Base-by-base conservation (phyloP, 805 yeast genomes). In the Pichia deserticola region DNA sequence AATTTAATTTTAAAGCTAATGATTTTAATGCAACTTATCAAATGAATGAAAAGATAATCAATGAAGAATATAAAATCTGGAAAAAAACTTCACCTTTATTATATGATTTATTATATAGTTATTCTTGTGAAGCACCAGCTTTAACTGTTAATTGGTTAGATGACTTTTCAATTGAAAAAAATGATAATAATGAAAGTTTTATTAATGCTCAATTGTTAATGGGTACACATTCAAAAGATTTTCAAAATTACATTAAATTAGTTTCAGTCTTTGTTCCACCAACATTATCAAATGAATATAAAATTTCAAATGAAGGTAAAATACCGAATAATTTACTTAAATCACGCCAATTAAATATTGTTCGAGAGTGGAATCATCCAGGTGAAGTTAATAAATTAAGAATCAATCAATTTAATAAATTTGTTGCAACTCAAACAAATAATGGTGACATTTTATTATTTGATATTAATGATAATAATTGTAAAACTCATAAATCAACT, bases 31-130 rank as follows among this genome's bases (percentile, higher is more conserved):
- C 61, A 39, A 58, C 74, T 51, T 79, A 77, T 58, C 82, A 79
- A 57, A 68, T 73, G 45, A 71, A 73, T 44, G 86, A 82, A 58
- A 85, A 84, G 60, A 65, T 83, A 9, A 72, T 75, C 53, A 86
- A 86, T 58, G 95, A 86, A 65, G 93, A 86, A 67, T 85, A 76
- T 71, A 79, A 79, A 57, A 77, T 82, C 51, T 88, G 96, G 96
- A 88, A 87, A 63, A 86, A 87, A 60, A 78, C 92, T 2, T 83
- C 86, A 12, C 95, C 95, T 4, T 71, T 86, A 55, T 70, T 88
- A 52, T 88, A 88, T 65, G 86, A 83, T 57, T 76, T 84, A 53
- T 71, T 88, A 42, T 82, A 85, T 54, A 84, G 93, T 4, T 77
- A 76, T 44, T 80, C 84, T 8, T 68, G 82, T 29, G 76, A 79